Evolutionary conservation across 495 filamentous ascomycete genomes (phyloP), one percentile per base, ranked within the genome.

Genomic region (Xylaria intraflava): DNA sequence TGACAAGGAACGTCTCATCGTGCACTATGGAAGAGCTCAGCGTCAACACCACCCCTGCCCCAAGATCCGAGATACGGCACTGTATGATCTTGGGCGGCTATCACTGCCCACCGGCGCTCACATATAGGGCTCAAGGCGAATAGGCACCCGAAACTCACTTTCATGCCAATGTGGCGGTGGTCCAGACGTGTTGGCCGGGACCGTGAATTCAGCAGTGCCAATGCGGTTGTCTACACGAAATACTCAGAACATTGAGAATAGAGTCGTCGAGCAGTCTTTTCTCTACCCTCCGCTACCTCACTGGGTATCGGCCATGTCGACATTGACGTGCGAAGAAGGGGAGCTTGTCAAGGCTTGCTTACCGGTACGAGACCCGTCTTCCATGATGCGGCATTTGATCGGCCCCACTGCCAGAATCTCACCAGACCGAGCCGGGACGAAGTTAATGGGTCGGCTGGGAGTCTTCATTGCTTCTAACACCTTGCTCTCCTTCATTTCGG

Each of bases 1-100:
- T 79, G 22, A 80, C 65, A 38, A 79, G 64, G 66, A 81, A 82
- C 26, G 74, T 70, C 65, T 81, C 76, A 55, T 81, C 76, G 62
- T 82, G 79, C 70, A 80, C 42, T 45, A 45, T 8, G 19, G 17
- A 29, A 6, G 2, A 17, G n/a, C 75, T 53, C 70, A 67, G 61
- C 73, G 71, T 71, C 69, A 76, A 59, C 72, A 68, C 2, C 62
- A 16, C 67, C 67, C 7, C n/a, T 11, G 3, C n/a, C 26, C 14
- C 31, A 36, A 14, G 24, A 14, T 50, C 41, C 30, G 19, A 23
- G 26, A 46, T 46, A 41, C n/a, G 17, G 36, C 45, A 10, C n/a
- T n/a, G n/a, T n/a, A n/a, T n/a, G n/a, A n/a, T n/a, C n/a, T n/a
- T n/a, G n/a, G n/a, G n/a, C n/a, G n/a, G n/a, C n/a, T n/a, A n/a